Evolutionary conservation across 2,329 filamentous ascomycete species (phyloP).

Genomic region (Sordariomycetes sp.): DNA sequence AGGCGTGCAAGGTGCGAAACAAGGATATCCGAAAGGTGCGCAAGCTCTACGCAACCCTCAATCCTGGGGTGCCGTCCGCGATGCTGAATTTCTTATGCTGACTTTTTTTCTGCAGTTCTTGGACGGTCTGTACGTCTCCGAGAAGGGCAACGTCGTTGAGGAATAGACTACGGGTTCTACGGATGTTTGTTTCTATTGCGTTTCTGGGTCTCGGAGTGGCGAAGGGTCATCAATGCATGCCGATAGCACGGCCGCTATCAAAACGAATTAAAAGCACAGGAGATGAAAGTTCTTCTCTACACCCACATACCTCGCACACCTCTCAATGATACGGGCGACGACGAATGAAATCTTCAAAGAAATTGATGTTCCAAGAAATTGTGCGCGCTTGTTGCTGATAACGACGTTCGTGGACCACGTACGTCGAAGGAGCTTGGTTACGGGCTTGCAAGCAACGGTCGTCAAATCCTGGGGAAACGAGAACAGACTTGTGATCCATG

Average conservation of each 20-base stretch:
- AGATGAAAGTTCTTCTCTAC: slow-evolving; percentile 10
- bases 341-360: too few species aligned
- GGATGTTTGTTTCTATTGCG: slow-evolving; percentile 40
- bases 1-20: slow-evolving; percentile 99
- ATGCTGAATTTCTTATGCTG: too few species aligned
- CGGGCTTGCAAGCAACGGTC: too few species aligned
- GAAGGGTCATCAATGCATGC: slow-evolving; percentile 55
- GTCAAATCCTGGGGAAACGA: too few species aligned
- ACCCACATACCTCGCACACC: not conserved
- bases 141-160: slow-evolving; percentile 90
- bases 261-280: slow-evolving; percentile 26
- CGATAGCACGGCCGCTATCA: slow-evolving; percentile 43
- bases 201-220: slow-evolving; percentile 56
- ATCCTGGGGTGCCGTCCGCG: too few species aligned
- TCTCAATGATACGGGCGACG: too few species aligned
- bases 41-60: not conserved
- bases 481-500: too few species aligned
- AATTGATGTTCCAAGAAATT: too few species aligned
- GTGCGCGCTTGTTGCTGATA: too few species aligned
- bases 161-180: slow-evolving; percentile 39
- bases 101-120: slow-evolving; percentile 61
- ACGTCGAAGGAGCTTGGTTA: too few species aligned
- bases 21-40: slow-evolving; percentile 99
- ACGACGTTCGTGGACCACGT: too few species aligned
- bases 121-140: slow-evolving; percentile 99